phyloP scores from a whole-genome alignment of 495 filamentous ascomycete genomes.

The Penicillium fimorum region DNA sequence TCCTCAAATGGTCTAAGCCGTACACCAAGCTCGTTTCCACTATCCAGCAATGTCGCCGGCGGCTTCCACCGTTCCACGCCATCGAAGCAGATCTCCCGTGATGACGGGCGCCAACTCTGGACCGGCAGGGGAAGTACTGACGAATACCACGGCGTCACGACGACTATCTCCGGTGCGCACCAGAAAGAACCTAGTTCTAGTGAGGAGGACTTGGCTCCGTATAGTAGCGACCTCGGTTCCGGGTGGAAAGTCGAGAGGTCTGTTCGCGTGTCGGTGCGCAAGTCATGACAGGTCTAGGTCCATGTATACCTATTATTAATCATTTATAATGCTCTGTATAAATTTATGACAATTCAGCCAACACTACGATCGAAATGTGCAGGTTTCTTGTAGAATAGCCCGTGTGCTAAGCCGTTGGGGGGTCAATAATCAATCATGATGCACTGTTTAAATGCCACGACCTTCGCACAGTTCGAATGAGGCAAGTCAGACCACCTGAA shows the following conservation, averaged over 20 bases:
- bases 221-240: background rate
- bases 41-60: constrained; percentile 20
- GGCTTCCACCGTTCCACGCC: constrained; percentile 12
- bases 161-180: constrained; percentile 27
- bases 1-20: constrained; percentile 22
- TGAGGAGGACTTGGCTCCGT: constrained; percentile 26
- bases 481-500: background rate
- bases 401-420: background rate
- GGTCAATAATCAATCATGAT: background rate
- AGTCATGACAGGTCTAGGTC: constrained; percentile 12
- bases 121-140: constrained; percentile 17
- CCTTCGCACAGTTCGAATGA: background rate
- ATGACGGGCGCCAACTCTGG: constrained; percentile 22
- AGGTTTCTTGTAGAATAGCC: background rate
- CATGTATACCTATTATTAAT: background rate
- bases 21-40: constrained; percentile 20
- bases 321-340: background rate
- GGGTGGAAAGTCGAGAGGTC: constrained; percentile 31
- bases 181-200: constrained; percentile 21
- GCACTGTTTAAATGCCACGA: background rate
- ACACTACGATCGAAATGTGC: background rate
- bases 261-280: constrained; percentile 26
- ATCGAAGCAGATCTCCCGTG: constrained; percentile 13
- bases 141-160: constrained; percentile 27
- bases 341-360: background rate